Conservation (phyloP, 306 rosid species). For the Arachis hypogaea region DNA sequence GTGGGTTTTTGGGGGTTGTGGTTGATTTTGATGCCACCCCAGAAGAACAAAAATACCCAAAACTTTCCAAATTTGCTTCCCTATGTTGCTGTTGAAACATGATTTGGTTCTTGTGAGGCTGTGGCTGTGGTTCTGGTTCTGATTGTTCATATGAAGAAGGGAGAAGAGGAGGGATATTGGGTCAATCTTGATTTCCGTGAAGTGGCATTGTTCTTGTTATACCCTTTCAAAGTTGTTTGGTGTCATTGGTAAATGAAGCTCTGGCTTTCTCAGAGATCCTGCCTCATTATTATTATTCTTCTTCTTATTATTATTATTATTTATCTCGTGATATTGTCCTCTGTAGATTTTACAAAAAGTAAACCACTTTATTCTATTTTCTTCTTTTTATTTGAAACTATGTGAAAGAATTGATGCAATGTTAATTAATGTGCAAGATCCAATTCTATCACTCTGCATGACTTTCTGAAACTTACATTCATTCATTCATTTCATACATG, state of each 20-base stretch:
- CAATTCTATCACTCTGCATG: slow-evolving; percentile 35
- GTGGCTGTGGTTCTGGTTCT: slow-evolving; percentile 3
- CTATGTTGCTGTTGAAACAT: not conserved
- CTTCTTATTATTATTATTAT: not conserved
- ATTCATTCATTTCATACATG: slow-evolving; percentile 37
- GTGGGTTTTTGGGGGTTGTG: slow-evolving; percentile 3
- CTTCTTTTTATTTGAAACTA: not conserved
- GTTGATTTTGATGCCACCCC: slow-evolving; percentile 12
- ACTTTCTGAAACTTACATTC: slow-evolving; percentile 22
- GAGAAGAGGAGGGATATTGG: slow-evolving; percentile 46
- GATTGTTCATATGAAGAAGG: slow-evolving; percentile 51
- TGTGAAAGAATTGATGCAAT: slow-evolving; percentile 20
- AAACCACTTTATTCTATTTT: slow-evolving; percentile 10
- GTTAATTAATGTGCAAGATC: slow-evolving; percentile 31
- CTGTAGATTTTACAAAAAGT: slow-evolving; percentile 32
- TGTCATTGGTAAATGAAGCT: slow-evolving; percentile 53
- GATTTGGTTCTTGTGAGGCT: not conserved
- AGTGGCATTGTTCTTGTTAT: slow-evolving; percentile 27
- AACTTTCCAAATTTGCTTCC: too few species aligned
- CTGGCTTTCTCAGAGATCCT: slow-evolving; percentile 50
- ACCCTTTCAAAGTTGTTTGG: not conserved
- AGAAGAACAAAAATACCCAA: too few species aligned
- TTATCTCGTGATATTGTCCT: slow-evolving; percentile 48
- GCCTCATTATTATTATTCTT: slow-evolving; percentile 15
- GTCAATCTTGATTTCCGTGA: slow-evolving; percentile 42